Conservation (phyloP, 306 rosid genomes). For the Heteromeles arbutifolia region DNA sequence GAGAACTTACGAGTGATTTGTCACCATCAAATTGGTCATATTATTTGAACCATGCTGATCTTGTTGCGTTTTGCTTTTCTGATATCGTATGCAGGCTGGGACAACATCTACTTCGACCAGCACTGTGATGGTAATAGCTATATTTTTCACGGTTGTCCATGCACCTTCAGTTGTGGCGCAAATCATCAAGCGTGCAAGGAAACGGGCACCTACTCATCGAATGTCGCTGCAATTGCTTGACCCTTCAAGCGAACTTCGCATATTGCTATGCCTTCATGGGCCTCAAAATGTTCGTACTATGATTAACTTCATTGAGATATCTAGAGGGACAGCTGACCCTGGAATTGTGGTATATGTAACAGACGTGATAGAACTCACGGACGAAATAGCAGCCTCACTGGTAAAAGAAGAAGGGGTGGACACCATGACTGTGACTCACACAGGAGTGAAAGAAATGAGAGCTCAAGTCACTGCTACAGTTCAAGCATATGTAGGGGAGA, state of each 20-base stretch:
- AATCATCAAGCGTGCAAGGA: constrained; percentile 74
- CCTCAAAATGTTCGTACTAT: constrained; percentile 44
- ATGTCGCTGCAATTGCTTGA: constrained; percentile 69
- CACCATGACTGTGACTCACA: constrained; percentile 45
- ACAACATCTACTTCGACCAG: constrained; percentile 31
- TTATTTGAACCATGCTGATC: background rate
- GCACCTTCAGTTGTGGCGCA: constrained; percentile 62
- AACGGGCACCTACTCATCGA: constrained; percentile 54
- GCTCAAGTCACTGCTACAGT: constrained; percentile 48
- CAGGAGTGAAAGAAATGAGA: constrained; percentile 43
- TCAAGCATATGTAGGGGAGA: constrained; percentile 39
- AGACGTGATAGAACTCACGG: constrained; percentile 75
- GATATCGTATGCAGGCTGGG: constrained; percentile 35
- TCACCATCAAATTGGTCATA: background rate
- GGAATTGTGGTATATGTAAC: constrained; percentile 60
- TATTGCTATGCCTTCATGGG: constrained; percentile 70
- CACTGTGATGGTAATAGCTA: constrained; percentile 46
- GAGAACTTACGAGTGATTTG: background rate
- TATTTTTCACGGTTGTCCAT: constrained; percentile 60
- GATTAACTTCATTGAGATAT: constrained; percentile 78
- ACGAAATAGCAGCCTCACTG: constrained; percentile 43
- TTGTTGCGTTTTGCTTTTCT: constrained; percentile 6
- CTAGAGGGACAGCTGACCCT: constrained; percentile 52
- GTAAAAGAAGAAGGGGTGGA: constrained; percentile 40
- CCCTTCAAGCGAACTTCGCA: constrained; percentile 51